A percentile compares a stretch with the other conserved stretches of the same genome.
phyloP scores from a whole-genome alignment of 169 alveolate species.

The Eimeria zaria region DNA sequence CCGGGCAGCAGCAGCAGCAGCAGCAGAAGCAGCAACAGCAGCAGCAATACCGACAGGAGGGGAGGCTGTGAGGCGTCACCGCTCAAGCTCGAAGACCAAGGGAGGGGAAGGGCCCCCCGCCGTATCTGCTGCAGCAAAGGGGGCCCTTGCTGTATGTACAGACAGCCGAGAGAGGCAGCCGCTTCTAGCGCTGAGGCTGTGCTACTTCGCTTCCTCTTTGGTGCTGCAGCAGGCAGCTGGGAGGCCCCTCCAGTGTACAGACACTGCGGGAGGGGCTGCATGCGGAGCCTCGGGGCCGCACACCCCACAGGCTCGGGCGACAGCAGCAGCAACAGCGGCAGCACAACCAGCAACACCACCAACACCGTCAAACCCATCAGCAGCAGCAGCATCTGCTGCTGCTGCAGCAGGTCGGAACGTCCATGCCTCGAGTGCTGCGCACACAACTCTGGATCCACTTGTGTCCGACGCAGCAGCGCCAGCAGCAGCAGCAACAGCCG shows the following conservation, averaged over 20 bases:
- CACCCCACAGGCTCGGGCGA: neutral
- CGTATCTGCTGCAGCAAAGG: neutral
- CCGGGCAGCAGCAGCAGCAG: neutral
- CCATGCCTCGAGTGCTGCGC: neutral
- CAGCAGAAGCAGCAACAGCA: constrained; percentile 38
- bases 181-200: neutral
- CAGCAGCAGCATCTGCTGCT: neutral
- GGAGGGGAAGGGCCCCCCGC: neutral
- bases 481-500: neutral
- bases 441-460: neutral
- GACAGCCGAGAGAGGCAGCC: neutral
- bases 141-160: neutral
- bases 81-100: neutral
- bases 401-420: neutral
- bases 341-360: neutral
- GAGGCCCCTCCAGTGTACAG: constrained; percentile 16
- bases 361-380: neutral
- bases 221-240: neutral
- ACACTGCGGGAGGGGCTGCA: neutral
- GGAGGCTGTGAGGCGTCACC: neutral
- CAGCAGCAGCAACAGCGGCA: constrained; percentile 14
- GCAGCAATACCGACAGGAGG: constrained; percentile 36
- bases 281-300: constrained; percentile 4
- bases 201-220: constrained; percentile 22
- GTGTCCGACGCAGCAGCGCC: constrained; percentile 5